A percentile compares a stretch with the other conserved stretches of the same genome.
These are phyloP conservation scores for Ceratocystis colombiana DNA, from an alignment of 2,329 filamentous ascomycete genomes.

Conservation along the genomic window DNA sequence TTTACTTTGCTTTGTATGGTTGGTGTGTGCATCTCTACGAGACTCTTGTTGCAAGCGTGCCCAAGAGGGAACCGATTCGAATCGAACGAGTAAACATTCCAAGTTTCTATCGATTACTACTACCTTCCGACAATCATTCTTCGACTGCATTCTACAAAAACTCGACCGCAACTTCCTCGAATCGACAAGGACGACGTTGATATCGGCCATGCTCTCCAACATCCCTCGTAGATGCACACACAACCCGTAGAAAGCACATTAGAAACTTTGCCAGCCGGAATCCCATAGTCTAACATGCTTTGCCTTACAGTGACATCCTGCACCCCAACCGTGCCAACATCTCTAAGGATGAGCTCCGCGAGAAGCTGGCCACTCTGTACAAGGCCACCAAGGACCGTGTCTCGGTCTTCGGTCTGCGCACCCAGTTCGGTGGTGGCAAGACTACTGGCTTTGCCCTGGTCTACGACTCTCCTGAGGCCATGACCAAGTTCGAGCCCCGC, in stretches of 20 bases:
- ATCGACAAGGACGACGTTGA: background rate
- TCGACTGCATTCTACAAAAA: background rate
- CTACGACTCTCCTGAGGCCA: conserved; percentile 94
- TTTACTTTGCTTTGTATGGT: background rate
- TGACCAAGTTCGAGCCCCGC: conserved; percentile 99
- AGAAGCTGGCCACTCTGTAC: conserved; percentile 91
- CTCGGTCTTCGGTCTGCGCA: conserved; percentile 96
- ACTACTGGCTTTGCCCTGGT: conserved; percentile 97
- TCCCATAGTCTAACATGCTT: conserved; percentile 27
- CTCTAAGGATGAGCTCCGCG: conserved; percentile 96
- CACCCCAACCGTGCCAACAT: conserved; percentile 98
- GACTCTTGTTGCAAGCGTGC: background rate
- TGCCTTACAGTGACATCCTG: conserved; percentile 75
- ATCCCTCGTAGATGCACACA: background rate
- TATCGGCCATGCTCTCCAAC: background rate
- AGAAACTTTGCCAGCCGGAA: background rate
- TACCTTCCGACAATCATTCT: background rate
- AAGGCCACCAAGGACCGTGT: conserved; percentile 97
- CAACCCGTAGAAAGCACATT: background rate
- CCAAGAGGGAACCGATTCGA: background rate
- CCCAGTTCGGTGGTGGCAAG: conserved; percentile 99
- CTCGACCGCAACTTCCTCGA: background rate
- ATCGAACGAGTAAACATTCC: background rate
- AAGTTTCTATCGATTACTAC: background rate
- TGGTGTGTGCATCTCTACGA: conserved; percentile 7